Percentiles rank a stretch among this genome's conserved stretches.
These are phyloP conservation scores for Daldinia decipiens DNA, from an alignment of 495 filamentous ascomycete genomes.

Conservation along the genomic window DNA sequence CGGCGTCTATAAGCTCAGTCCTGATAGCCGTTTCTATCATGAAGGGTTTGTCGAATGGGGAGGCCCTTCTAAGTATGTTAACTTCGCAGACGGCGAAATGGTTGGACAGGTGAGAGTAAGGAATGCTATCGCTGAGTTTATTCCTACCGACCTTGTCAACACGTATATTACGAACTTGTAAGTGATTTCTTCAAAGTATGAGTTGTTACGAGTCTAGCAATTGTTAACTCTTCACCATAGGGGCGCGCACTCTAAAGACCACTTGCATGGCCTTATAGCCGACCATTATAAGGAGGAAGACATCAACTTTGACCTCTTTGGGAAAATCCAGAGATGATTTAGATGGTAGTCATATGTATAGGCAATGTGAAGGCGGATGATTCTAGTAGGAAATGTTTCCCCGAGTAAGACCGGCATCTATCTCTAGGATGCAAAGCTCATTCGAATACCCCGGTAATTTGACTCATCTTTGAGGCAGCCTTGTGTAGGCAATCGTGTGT, in stretches of 20 bases:
- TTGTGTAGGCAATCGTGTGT: conserved; percentile 4
- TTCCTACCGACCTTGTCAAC: conserved; percentile 82
- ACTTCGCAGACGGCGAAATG: conserved; percentile 76
- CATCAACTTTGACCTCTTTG: conserved; percentile 66
- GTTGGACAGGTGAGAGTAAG: conserved; percentile 80
- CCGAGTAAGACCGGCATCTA: conserved; percentile 4
- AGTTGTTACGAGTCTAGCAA: not conserved
- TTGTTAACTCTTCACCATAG: conserved; percentile 57
- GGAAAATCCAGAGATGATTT: conserved; percentile 41
- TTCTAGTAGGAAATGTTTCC: conserved; percentile 1
- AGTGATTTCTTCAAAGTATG: conserved; percentile 50
- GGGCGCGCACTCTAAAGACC: conserved; percentile 82
- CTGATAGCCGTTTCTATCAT: conserved; percentile 83
- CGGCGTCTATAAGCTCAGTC: conserved; percentile 90
- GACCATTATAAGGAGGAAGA: conserved; percentile 90
- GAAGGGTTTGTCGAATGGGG: conserved; percentile 83
- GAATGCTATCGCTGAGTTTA: conserved; percentile 84
- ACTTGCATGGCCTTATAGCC: conserved; percentile 80
- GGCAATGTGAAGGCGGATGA: not conserved
- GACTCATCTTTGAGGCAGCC: conserved; percentile 32
- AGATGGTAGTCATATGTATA: conserved; percentile 1
- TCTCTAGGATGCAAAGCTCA: conserved; percentile 5
- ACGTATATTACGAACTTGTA: conserved; percentile 94
- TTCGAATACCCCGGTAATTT: conserved; percentile 28
- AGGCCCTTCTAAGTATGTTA: conserved; percentile 75